Conservation (phyloP, 306 rosid genomes). For the Quercus parvula region DNA sequence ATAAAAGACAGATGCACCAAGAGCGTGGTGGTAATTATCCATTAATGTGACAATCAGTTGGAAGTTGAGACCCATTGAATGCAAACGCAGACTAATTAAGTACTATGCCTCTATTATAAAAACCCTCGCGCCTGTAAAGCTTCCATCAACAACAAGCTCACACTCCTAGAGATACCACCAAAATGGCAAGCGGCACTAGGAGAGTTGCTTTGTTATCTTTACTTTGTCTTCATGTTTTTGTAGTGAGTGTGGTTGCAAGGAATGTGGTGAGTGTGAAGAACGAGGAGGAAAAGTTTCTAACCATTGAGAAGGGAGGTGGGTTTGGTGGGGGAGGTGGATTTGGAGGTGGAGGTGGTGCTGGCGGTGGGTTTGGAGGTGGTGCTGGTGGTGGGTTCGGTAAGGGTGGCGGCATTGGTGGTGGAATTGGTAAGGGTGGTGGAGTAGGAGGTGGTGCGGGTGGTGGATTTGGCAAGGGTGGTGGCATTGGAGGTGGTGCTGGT, state of each 20-base stretch:
- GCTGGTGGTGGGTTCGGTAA: conserved; percentile 3
- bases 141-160: conserved; percentile 11
- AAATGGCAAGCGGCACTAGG: conserved; percentile 31
- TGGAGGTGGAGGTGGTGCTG: conserved; percentile 19
- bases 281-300: conserved; percentile 37
- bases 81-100: neutral
- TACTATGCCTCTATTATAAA: conserved; percentile 19
- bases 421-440: conserved; percentile 37
- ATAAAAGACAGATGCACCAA: conserved; percentile 17
- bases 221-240: conserved; percentile 48
- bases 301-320: conserved; percentile 36
- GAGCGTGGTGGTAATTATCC: conserved; percentile 6
- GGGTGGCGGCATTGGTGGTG: conserved; percentile 18
- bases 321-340: conserved; percentile 14
- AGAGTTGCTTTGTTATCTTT: conserved; percentile 37
- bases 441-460: conserved; percentile 12
- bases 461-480: conserved; percentile 16
- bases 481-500: conserved; percentile 18
- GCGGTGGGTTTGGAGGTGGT: conserved; percentile 22
- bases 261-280: conserved; percentile 35
- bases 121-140: neutral
- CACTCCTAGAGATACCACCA: neutral
- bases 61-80: conserved; percentile 56
- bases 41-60: conserved; percentile 43
- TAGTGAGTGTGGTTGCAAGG: conserved; percentile 58